Evolutionary conservation across 495 filamentous ascomycete genomes (phyloP).

Genomic region (Geopyxis carbonaria): DNA sequence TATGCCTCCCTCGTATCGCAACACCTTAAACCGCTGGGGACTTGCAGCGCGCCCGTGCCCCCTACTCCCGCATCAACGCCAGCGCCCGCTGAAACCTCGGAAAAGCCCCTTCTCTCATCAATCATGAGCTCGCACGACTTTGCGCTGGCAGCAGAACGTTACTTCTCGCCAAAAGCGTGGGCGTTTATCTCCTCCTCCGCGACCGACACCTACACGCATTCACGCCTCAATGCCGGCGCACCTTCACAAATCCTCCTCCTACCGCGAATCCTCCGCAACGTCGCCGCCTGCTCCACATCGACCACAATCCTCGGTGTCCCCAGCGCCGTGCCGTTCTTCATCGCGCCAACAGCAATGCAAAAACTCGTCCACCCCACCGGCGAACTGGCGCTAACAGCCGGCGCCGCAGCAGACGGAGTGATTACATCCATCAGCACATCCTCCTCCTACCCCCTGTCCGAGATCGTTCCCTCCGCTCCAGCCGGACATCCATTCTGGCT

Average conservation of each 20-base stretch:
- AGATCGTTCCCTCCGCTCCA: conserved; percentile 38
- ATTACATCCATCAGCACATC: conserved; percentile 37
- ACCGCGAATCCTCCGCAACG: conserved; percentile 55
- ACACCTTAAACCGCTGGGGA: conserved; percentile 21
- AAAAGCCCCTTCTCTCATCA: conserved; percentile 47
- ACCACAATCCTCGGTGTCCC: conserved; percentile 44
- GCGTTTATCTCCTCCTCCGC: conserved; percentile 73
- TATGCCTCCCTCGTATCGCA: conserved; percentile 43
- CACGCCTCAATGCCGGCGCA: conserved; percentile 30
- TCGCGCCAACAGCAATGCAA: conserved; percentile 33
- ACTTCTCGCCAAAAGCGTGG: conserved; percentile 53
- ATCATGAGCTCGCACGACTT: conserved; percentile 65
- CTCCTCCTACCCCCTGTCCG: conserved; percentile 46
- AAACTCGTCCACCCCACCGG: conserved; percentile 34
- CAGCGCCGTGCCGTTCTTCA: conserved; percentile 28
- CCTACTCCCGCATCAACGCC: not conserved
- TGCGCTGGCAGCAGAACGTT: conserved; percentile 42
- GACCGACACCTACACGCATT: conserved; percentile 52
- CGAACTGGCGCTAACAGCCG: conserved; percentile 32
- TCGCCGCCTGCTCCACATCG: conserved; percentile 37
- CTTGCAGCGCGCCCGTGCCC: too few species aligned
- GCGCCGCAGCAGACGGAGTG: conserved; percentile 32
- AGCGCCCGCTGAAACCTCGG: not conserved
- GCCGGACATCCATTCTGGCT: conserved; percentile 38
- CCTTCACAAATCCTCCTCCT: conserved; percentile 55